phyloP scores from a whole-genome alignment of 148 eudicot genomes.

The Vaccinium darrowii region DNA sequence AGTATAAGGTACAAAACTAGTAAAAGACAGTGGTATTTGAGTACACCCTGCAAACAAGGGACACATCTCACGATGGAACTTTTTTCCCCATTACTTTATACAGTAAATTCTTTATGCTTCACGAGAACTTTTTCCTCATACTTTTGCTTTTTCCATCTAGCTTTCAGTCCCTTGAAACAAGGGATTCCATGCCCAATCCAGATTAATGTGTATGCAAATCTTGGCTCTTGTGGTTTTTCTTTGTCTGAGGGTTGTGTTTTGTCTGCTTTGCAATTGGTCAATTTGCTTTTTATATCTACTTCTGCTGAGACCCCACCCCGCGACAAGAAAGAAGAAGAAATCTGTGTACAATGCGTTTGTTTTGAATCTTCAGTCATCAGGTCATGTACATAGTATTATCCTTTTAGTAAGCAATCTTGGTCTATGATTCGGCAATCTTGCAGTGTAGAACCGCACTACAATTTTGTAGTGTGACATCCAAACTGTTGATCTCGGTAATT shows the following conservation, averaged over 20 bases:
- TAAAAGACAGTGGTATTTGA: background rate
- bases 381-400: background rate
- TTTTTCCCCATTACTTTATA: constrained; percentile 9
- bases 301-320: background rate
- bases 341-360: background rate
- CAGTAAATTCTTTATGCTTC: constrained; percentile 34
- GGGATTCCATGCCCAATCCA: constrained; percentile 14
- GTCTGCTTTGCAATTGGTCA: constrained; percentile 22
- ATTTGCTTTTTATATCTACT: constrained; percentile 18
- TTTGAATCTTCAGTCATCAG: background rate
- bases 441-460: no score
- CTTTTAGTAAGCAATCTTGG: background rate
- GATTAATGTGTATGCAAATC: constrained; percentile 8
- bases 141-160: constrained; percentile 22
- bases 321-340: background rate
- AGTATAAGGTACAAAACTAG: no score
- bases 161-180: constrained; percentile 37
- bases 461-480: no score
- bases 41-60: constrained; percentile 43
- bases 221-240: constrained; percentile 30
- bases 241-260: constrained; percentile 21
- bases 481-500: no score
- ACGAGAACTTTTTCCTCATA: constrained; percentile 30
- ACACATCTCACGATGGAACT: constrained; percentile 34
- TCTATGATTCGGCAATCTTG: no score